Conservation (phyloP, 2,329 filamentous ascomycete genomes). For the Rutstroemia sp. region DNA sequence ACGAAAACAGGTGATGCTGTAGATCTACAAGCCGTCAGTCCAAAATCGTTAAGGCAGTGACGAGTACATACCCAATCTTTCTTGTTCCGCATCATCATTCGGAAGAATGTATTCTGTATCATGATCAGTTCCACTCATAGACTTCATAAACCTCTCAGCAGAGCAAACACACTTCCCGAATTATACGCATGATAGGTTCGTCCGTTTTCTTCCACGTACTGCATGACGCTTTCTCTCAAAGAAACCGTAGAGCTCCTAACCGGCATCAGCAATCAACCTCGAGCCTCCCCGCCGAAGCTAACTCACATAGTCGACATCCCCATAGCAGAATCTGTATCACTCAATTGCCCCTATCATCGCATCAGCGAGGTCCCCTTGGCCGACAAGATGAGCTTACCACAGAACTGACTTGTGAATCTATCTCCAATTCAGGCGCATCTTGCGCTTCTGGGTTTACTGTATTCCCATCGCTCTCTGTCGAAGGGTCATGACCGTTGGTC, state of each 20-base stretch:
- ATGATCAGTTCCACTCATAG: background rate
- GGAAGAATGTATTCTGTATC: constrained; percentile 16
- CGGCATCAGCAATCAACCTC: background rate
- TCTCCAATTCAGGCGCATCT: background rate
- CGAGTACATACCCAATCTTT: constrained; percentile 2
- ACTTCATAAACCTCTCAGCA: background rate
- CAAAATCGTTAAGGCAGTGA: background rate
- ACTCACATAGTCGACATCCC: background rate
- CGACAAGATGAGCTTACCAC: too few relatives aligned
- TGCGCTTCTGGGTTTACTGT: background rate
- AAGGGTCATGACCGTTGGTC: background rate
- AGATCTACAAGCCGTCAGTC: constrained; percentile 7
- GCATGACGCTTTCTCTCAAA: constrained; percentile 29
- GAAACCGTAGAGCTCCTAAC: constrained; percentile 9
- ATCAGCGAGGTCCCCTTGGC: too few relatives aligned
- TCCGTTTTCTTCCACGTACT: constrained; percentile 31
- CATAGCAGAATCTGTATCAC: background rate
- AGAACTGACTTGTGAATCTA: background rate
- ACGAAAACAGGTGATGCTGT: constrained; percentile 14
- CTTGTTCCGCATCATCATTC: constrained; percentile 14
- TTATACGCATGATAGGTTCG: constrained; percentile 22
- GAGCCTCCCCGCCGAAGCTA: background rate
- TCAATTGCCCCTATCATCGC: background rate
- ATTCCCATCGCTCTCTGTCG: too few relatives aligned
- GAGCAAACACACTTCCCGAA: constrained; percentile 9